Percentiles rank a stretch among this genome's conserved stretches.
These are phyloP conservation scores for Ensete ventricosum DNA, from an alignment of 176 grass and related monocot species.

Conservation along the genomic window DNA sequence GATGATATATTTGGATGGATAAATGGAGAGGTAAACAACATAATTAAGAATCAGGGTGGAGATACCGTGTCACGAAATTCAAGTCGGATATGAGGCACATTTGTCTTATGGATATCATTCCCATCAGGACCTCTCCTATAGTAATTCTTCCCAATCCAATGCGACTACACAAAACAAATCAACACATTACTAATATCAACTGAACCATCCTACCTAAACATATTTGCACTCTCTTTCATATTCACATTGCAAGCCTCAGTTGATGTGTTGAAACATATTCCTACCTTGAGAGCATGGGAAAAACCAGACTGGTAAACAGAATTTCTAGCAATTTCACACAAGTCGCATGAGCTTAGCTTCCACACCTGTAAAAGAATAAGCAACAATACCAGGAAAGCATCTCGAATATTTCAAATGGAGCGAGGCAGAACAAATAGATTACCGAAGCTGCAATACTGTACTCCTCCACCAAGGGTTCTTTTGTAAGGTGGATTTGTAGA, in stretches of 20 bases:
- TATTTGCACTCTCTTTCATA: background rate
- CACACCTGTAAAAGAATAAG: slow-evolving; percentile 44
- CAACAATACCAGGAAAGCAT: slow-evolving; percentile 11
- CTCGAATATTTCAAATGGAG: background rate
- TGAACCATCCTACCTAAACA: background rate
- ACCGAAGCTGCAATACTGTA: slow-evolving; percentile 93
- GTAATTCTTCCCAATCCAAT: slow-evolving; percentile 91
- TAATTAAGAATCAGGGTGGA: background rate
- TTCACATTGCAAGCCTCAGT: no score
- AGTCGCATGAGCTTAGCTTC: slow-evolving; percentile 80
- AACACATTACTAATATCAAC: background rate
- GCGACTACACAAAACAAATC: slow-evolving; percentile 37
- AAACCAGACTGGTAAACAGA: slow-evolving; percentile 89
- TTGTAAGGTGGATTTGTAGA: slow-evolving; percentile 89
- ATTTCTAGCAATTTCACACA: slow-evolving; percentile 94
- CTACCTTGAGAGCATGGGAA: slow-evolving; percentile 84
- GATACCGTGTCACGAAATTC: slow-evolving; percentile 64
- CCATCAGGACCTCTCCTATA: slow-evolving; percentile 73
- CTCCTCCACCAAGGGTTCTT: slow-evolving; percentile 98
- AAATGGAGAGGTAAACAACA: background rate
- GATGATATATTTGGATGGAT: background rate
- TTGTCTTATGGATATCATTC: slow-evolving; percentile 80
- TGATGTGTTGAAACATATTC: background rate
- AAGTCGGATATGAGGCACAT: slow-evolving; percentile 89
- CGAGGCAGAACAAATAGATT: slow-evolving; percentile 4